Percentiles rank a stretch among this genome's conserved stretches.
phyloP scores from a whole-genome alignment of 2,329 filamentous ascomycete genomes.

The Exophiala mesophila region DNA sequence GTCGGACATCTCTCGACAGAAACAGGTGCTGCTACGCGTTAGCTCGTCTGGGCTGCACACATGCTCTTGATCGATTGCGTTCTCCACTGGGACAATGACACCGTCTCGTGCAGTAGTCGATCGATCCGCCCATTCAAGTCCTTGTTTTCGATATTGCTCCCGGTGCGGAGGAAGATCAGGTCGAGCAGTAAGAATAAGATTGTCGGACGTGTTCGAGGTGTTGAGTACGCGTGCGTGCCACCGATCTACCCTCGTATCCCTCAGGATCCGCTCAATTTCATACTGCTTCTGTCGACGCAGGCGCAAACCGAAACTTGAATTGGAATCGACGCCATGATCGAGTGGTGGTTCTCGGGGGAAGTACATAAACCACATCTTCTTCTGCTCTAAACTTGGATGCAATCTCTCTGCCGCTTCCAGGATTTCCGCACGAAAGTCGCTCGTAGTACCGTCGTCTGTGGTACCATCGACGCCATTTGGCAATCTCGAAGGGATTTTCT shows the following conservation, averaged over 20 bases:
- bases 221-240: no score
- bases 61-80: background rate
- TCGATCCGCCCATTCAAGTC: conserved; percentile 9
- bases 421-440: background rate
- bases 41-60: background rate
- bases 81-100: background rate
- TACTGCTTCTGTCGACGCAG: conserved; percentile 17
- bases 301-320: conserved; percentile 5
- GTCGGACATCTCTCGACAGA: conserved; percentile 10
- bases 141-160: conserved; percentile 23
- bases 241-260: background rate
- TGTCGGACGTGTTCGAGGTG: background rate
- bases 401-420: conserved; percentile 8
- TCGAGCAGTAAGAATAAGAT: background rate
- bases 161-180: conserved; percentile 5
- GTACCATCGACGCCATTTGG: no score
- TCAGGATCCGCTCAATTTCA: conserved; percentile 9
- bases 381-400: conserved; percentile 5
- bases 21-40: no score
- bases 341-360: conserved; percentile 7
- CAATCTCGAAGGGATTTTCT: no score
- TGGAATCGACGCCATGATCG: conserved; percentile 9
- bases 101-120: no score
- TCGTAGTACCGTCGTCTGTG: no score
- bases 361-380: conserved; percentile 7